A percentile compares a stretch with the other conserved stretches of the same genome.
Conservation (phyloP, 768 basidiomycete genomes). For the Daedalea quercina region DNA sequence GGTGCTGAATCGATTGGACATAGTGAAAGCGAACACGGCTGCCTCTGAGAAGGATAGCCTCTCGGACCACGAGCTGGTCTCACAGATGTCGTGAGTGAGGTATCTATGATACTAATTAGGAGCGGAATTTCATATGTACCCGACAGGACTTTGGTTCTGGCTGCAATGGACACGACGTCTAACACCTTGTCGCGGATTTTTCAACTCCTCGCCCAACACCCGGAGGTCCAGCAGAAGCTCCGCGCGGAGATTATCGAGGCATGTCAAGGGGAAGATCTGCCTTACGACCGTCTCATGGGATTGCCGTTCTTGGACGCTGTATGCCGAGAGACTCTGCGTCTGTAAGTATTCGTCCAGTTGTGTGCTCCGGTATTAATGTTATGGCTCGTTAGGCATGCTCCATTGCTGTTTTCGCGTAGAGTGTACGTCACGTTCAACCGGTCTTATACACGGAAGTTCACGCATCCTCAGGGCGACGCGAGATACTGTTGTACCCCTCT, state of each 20-base stretch:
- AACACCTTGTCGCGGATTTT: constrained; percentile 16
- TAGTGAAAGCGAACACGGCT: constrained; percentile 17
- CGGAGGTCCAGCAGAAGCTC: constrained; percentile 28
- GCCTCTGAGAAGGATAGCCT: constrained; percentile 8
- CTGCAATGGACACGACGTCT: constrained; percentile 23
- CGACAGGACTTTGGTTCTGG: constrained; percentile 18
- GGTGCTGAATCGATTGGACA: neutral
- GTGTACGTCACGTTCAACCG: too few relatives aligned
- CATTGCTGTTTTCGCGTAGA: constrained; percentile 1
- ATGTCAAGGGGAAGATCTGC: constrained; percentile 23
- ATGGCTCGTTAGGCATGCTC: neutral
- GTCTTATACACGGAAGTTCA: too few relatives aligned
- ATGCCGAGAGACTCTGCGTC: constrained; percentile 50
- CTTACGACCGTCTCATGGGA: constrained; percentile 12
- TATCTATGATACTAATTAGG: neutral
- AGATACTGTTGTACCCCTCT: constrained; percentile 24
- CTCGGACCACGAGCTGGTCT: constrained; percentile 16
- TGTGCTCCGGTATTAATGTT: neutral
- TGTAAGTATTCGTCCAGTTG: constrained; percentile 27
- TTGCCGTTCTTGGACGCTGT: constrained; percentile 63
- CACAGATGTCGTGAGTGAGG: constrained; percentile 14
- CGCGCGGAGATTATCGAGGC: constrained; percentile 17
- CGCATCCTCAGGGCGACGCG: constrained; percentile 6
- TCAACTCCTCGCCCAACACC: constrained; percentile 20
- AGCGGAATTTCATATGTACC: neutral